Evolutionary conservation across 169 alveolate species (phyloP), one percentile per base, ranked within the genome.

Genomic region (Plasmodium vivax): DNA sequence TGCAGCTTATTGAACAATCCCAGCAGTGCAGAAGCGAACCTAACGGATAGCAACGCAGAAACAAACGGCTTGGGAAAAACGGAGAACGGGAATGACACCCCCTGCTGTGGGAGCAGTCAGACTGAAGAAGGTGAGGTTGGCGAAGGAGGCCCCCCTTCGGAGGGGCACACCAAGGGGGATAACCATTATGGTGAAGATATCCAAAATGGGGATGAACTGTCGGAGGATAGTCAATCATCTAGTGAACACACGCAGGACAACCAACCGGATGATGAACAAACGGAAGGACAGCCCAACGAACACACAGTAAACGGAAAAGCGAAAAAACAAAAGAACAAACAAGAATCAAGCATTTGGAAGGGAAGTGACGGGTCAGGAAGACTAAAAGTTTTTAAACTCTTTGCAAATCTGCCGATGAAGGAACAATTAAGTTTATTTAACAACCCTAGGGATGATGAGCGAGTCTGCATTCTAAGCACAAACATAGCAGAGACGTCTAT

Each of bases 401-500:
- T 98, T 96, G 98, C 99, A 10, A 73, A 94, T 9, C 68, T 97
- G 41, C 94, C 95, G 7, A 88, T 93, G 93, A 83, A 94, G 32
- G 74, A 83, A 7, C 97, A 97, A 94, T 95, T 96, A 96, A 72
- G 32, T 73, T 97, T 97, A 43, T 97, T 97, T 84, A 96, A 97
- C 30, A 93, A 96, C 34, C 99, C 99, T 32, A 95, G 95, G 36
- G 98, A 97, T 9, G 97, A 97, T 92, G 98, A 98, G 95, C 97
- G 99, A 19, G 94, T 98, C 72, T 98, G 99, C 41, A 98, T 99
- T 54, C 97, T 99, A 45, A 97, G 99, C n/a, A 99, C 99, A 34
- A 99, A 99, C 91, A 99, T 99, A 3, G 99, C 99, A 16, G 99
- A 99, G 96, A 99, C 99, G 19, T 98, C 99, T 9, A 95, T 99